Percentiles rank a stretch among this genome's conserved stretches.
Conservation (phyloP, 495 filamentous ascomycete genomes). For the Viridothelium virens region DNA sequence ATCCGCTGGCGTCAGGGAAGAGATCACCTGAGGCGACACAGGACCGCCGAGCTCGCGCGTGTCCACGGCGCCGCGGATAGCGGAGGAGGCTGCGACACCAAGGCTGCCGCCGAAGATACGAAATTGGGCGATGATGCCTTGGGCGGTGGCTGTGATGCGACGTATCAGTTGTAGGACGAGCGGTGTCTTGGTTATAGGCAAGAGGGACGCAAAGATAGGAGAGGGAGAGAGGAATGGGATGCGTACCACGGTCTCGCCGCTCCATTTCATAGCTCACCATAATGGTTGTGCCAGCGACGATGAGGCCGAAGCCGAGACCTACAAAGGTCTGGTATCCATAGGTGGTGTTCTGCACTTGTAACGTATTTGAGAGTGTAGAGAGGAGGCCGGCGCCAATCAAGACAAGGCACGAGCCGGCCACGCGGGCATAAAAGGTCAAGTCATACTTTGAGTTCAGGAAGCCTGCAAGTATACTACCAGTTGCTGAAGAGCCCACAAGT, state of each 20-base stretch:
- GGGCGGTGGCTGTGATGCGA: neutral
- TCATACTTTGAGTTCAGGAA: conserved; percentile 9
- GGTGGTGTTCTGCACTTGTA: neutral
- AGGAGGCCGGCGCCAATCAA: conserved; percentile 15
- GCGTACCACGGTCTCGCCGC: neutral
- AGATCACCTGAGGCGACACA: neutral
- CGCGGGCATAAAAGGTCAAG: conserved; percentile 8
- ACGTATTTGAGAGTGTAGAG: conserved; percentile 2
- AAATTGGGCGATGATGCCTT: conserved; percentile 9
- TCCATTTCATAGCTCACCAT: conserved; percentile 2
- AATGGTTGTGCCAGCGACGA: neutral
- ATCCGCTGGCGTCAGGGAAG: neutral
- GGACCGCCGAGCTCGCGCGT: neutral
- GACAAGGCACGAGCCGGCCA: conserved; percentile 8
- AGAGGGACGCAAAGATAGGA: too few species aligned
- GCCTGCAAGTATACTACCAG: conserved; percentile 12
- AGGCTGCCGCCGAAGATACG: conserved; percentile 10
- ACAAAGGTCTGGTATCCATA: conserved; percentile 13
- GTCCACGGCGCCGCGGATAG: conserved; percentile 4
- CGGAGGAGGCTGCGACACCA: conserved; percentile 11
- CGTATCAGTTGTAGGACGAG: neutral
- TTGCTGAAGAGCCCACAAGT: conserved; percentile 13
- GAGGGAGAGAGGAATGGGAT: neutral
- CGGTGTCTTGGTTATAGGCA: too few species aligned
- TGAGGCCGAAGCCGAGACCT: conserved; percentile 11